Percentiles rank a stretch among this genome's conserved stretches.
Conservation (phyloP, 2,329 filamentous ascomycete species). For the Zymoseptoria crescenta region DNA sequence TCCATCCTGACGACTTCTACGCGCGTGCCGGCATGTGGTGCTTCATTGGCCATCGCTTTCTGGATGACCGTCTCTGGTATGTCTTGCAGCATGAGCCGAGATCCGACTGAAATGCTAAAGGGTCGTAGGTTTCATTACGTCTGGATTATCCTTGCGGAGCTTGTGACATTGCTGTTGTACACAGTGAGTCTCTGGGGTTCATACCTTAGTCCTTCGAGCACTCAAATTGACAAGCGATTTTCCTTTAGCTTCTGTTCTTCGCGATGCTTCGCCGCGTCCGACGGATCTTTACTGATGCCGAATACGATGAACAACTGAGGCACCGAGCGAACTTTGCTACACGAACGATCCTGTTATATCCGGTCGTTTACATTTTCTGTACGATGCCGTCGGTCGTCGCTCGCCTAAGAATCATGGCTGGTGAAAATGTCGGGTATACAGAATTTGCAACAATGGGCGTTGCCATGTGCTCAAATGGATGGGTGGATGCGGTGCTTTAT, state of each 20-base stretch:
- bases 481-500: constrained; percentile 51
- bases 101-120: background rate
- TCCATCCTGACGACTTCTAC: constrained; percentile 44
- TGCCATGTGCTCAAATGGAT: constrained; percentile 49
- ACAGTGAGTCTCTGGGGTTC: constrained; percentile 9
- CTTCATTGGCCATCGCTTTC: constrained; percentile 46
- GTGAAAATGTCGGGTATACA: constrained; percentile 25
- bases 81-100: background rate
- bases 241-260: constrained; percentile 16
- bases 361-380: constrained; percentile 58
- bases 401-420: constrained; percentile 53
- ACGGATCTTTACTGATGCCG: constrained; percentile 10
- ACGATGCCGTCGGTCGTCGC: constrained; percentile 57
- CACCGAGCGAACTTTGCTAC: constrained; percentile 44
- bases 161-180: constrained; percentile 45
- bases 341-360: constrained; percentile 49
- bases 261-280: constrained; percentile 18
- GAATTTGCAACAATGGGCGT: constrained; percentile 45
- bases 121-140: constrained; percentile 47
- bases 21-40: constrained; percentile 60
- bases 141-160: constrained; percentile 52
- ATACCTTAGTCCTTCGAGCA: background rate
- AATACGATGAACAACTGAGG: constrained; percentile 23
- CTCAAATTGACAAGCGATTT: background rate
- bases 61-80: constrained; percentile 47